Conservation (phyloP, 768 basidiomycete species). For the Podaxis carcinomalis region DNA sequence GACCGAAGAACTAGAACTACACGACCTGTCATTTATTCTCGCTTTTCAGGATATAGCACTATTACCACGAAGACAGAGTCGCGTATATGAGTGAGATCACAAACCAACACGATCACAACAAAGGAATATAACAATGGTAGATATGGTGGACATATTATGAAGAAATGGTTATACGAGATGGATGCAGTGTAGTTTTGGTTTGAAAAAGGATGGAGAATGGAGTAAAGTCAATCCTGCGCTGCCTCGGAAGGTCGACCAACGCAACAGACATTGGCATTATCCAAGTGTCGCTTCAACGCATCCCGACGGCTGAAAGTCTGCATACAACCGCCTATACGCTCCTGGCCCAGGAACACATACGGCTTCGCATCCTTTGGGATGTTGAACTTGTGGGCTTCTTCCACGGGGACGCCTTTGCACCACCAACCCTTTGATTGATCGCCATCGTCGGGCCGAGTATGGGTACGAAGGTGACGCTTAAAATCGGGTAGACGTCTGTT, state of each 20-base stretch:
- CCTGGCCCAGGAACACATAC: slow-evolving; percentile 24
- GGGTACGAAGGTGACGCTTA: slow-evolving; percentile 54
- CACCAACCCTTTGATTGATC: slow-evolving; percentile 29
- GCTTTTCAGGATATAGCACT: neutral
- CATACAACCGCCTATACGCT: slow-evolving; percentile 37
- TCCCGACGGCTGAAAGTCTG: slow-evolving; percentile 40
- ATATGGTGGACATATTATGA: neutral
- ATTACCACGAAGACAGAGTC: neutral
- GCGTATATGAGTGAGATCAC: neutral
- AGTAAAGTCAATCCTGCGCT: neutral
- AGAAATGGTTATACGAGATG: too few species aligned
- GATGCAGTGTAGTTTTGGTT: neutral
- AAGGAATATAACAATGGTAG: neutral
- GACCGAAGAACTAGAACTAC: slow-evolving; percentile 29
- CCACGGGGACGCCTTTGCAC: slow-evolving; percentile 35
- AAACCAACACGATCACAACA: neutral
- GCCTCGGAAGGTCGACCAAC: slow-evolving; percentile 19
- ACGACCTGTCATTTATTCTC: neutral
- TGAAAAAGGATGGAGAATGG: neutral
- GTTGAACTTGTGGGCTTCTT: slow-evolving; percentile 17
- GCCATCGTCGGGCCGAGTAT: slow-evolving; percentile 41
- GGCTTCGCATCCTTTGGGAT: slow-evolving; percentile 17
- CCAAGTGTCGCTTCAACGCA: slow-evolving; percentile 41
- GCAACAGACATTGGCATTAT: slow-evolving; percentile 28
- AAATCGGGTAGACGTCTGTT: slow-evolving; percentile 55